Conservation (phyloP, 2,329 filamentous ascomycete species). For the Alternaria metachromatica region DNA sequence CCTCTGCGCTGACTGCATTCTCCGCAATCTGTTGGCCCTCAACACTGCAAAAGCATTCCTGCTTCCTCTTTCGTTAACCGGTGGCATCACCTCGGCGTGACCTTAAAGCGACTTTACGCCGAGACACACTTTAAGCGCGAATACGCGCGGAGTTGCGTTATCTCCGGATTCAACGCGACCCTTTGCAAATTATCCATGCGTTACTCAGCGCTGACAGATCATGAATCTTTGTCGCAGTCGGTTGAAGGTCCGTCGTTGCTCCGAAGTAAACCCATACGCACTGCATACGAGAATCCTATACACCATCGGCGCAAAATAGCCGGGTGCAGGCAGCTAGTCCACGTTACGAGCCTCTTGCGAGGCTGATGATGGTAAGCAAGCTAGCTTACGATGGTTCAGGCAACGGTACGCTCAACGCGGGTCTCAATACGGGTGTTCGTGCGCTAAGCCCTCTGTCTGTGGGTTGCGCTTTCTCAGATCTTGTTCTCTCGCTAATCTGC, state of each 20-base stretch:
- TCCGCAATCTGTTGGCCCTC: constrained; percentile 1
- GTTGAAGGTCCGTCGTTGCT: neutral
- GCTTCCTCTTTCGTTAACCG: neutral
- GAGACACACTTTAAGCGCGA: neutral
- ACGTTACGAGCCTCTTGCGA: neutral
- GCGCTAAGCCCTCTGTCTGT: neutral
- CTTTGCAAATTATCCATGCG: neutral
- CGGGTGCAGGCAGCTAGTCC: neutral
- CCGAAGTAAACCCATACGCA: neutral
- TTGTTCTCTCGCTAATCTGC: constrained; percentile 22
- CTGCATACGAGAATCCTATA: neutral
- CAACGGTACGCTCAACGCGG: neutral
- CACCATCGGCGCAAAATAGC: neutral
- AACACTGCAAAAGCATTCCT: constrained; percentile 4
- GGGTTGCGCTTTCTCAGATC: constrained; percentile 10
- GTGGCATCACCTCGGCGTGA: neutral
- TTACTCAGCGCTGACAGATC: neutral
- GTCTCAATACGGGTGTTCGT: neutral
- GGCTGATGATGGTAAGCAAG: neutral
- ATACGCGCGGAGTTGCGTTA: neutral
- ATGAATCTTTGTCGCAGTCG: neutral
- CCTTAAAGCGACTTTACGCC: constrained; percentile 3
- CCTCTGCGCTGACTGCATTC: neutral
- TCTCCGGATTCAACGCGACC: neutral
- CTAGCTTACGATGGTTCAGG: neutral